Conservation (phyloP, 169 alveolate genomes). For the Cryptosporidium ubiquitum region DNA sequence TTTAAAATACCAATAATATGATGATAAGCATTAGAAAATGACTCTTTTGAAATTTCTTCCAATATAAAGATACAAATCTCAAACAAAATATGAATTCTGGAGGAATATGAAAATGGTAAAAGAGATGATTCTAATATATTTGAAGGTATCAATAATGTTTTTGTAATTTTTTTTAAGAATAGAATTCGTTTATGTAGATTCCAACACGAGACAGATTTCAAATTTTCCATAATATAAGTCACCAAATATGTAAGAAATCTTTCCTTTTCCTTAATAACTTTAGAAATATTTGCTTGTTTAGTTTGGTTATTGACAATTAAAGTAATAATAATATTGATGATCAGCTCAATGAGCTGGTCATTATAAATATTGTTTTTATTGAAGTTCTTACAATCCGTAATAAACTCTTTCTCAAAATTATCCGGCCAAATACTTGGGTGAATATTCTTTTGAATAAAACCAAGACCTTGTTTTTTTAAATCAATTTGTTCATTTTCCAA, state of each 20-base stretch:
- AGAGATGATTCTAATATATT: slow-evolving; percentile 52
- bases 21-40: slow-evolving; percentile 14
- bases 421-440: slow-evolving; percentile 66
- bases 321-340: slow-evolving; percentile 4
- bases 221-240: slow-evolving; percentile 66
- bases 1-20: slow-evolving; percentile 48
- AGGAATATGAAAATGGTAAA: slow-evolving; percentile 33
- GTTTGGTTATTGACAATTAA: not conserved
- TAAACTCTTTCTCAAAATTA: slow-evolving; percentile 25
- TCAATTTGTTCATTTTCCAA: not conserved
- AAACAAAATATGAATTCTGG: slow-evolving; percentile 46
- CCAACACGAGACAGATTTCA: slow-evolving; percentile 51
- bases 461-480: not conserved
- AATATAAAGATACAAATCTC: slow-evolving; percentile 23
- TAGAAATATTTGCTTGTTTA: not conserved
- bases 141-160: slow-evolving; percentile 59
- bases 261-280: slow-evolving; percentile 34
- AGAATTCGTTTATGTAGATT: slow-evolving; percentile 26
- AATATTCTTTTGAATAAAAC: slow-evolving; percentile 14
- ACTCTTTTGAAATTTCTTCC: slow-evolving; percentile 13
- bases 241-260: slow-evolving; percentile 52
- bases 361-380: not conserved
- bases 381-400: slow-evolving; percentile 3
- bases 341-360: slow-evolving; percentile 38
- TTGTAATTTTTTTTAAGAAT: slow-evolving; percentile 28